phyloP scores from a whole-genome alignment of 2,329 filamentous ascomycete genomes.

The Canariomyces notabilis region DNA sequence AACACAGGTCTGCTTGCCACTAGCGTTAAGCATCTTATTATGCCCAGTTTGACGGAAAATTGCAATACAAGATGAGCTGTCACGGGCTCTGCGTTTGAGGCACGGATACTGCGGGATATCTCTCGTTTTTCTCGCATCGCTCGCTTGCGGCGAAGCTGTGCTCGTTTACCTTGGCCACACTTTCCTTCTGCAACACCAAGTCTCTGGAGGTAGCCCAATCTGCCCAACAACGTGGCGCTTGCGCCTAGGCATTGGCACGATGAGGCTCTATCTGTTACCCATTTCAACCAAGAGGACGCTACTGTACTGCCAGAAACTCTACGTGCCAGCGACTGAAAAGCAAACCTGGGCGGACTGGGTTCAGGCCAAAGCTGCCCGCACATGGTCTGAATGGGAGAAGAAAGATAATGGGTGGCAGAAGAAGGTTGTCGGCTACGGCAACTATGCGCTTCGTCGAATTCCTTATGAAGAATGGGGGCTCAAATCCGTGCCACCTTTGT shows the following conservation, averaged over 20 bases:
- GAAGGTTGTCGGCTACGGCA: slow-evolving; percentile 78
- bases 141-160: not conserved
- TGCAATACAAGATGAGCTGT: slow-evolving; percentile 16
- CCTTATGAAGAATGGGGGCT: slow-evolving; percentile 97
- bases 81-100: slow-evolving; percentile 4
- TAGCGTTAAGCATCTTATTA: not conserved
- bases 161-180: not conserved
- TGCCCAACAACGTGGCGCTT: not conserved
- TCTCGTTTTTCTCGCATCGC: slow-evolving; percentile 6
- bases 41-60: not conserved
- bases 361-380: slow-evolving; percentile 64
- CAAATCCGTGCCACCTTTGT: slow-evolving; percentile 86
- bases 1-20: slow-evolving; percentile 19
- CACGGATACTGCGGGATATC: slow-evolving; percentile 10
- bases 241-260: slow-evolving; percentile 34
- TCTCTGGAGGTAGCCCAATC: slow-evolving; percentile 4
- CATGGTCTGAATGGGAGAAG: slow-evolving; percentile 85
- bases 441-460: slow-evolving; percentile 77
- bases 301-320: slow-evolving; percentile 80
- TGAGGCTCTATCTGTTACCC: slow-evolving; percentile 92
- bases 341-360: slow-evolving; percentile 61
- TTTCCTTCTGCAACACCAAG: too few species aligned
- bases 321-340: slow-evolving; percentile 48
- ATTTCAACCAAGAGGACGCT: slow-evolving; percentile 87
- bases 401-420: slow-evolving; percentile 84